Evolutionary conservation across 345 rosid species (phyloP).

Genomic region (Hevea brasiliensis): DNA sequence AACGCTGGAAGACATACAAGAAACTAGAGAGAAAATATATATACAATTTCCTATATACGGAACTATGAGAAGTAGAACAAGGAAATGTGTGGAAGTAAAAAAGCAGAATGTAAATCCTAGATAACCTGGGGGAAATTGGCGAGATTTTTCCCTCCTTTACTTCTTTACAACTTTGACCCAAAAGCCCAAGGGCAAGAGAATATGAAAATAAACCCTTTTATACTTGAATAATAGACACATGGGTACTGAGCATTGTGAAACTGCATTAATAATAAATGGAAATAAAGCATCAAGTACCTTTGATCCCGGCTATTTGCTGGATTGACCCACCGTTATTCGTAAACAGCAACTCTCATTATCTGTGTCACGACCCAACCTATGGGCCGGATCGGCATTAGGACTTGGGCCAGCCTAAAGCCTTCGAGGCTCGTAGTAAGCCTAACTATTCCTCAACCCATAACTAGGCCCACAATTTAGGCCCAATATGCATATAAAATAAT

Average conservation of each 20-base stretch:
- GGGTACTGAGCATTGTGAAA: background rate
- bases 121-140: background rate
- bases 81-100: too few species aligned
- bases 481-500: too few species aligned
- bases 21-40: too few species aligned
- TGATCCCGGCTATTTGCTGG: conserved; percentile 54
- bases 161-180: background rate
- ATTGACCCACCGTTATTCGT: conserved; percentile 86
- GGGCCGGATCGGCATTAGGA: too few species aligned
- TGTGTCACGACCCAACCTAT: too few species aligned
- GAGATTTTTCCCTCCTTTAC: background rate
- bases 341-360: conserved; percentile 88
- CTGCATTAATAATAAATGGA: background rate
- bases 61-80: too few species aligned
- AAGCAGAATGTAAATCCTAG: background rate
- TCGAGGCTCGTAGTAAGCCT: too few species aligned
- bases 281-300: conserved; percentile 46
- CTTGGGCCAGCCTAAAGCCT: too few species aligned
- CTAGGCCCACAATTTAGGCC: too few species aligned
- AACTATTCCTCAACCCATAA: too few species aligned
- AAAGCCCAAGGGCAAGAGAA: background rate
- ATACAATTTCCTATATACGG: too few species aligned
- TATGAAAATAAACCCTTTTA: background rate
- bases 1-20: too few species aligned
- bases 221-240: background rate